Conservation (phyloP, 2,329 filamentous ascomycete genomes). For the Trichoderma sp. region DNA sequence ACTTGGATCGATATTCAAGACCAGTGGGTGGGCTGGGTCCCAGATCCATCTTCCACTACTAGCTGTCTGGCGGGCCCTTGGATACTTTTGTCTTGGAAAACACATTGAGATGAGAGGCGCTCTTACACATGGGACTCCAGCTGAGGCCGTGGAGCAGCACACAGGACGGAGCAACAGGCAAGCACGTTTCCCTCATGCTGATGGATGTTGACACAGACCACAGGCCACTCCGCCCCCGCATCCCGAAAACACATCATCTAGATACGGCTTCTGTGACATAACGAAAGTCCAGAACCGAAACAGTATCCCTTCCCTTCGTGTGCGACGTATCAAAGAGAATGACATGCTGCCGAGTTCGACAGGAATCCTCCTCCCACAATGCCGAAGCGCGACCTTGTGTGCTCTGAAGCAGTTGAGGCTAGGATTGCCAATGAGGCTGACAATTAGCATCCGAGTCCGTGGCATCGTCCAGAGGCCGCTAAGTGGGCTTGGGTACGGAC, state of each 20-base stretch:
- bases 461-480: conserved; percentile 9
- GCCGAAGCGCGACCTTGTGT: conserved; percentile 9
- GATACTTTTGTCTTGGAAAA: not conserved
- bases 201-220: not conserved
- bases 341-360: not conserved
- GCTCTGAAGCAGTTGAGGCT: not conserved
- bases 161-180: too few species aligned
- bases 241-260: not conserved
- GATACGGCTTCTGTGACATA: conserved; percentile 4
- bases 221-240: not conserved
- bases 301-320: not conserved
- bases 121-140: too few species aligned
- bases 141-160: too few species aligned
- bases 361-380: not conserved
- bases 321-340: not conserved
- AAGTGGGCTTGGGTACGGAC: conserved; percentile 24
- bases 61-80: not conserved
- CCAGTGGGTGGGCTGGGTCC: not conserved
- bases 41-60: conserved; percentile 19
- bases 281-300: too few species aligned
- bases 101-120: not conserved
- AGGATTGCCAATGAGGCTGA: conserved; percentile 16
- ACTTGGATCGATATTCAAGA: conserved; percentile 1
- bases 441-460: not conserved
- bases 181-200: too few species aligned